Base-by-base conservation (phyloP, 345 rosid genomes). In the Euphorbia lathyris region DNA sequence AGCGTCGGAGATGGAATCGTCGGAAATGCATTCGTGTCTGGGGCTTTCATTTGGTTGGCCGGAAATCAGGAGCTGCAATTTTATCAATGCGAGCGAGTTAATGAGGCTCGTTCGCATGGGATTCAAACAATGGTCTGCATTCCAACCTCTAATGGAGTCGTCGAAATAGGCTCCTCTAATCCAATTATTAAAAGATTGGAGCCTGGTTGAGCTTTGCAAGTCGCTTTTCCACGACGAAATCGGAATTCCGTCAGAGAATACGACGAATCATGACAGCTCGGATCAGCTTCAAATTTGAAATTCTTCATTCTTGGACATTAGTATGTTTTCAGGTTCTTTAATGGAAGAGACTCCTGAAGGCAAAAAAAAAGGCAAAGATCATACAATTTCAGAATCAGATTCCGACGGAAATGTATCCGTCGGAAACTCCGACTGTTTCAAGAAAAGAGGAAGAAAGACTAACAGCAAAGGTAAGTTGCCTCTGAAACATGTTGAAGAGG, bases 401-500 rank as follows among this genome's bases (percentile, higher is more conserved):
- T 79, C 83, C 0, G 79, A 72, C 1, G 79, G 80, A 3, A 56
- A 63, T 56, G 68, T 79, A 10, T 42, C 63, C 25, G 51, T 32
- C 19, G 74, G 38, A 19, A 23, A 17, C 3, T 59, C 32, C 30
- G 65, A 3, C 1, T 30, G 65, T 66, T 2, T 66, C 17, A 79
- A 59, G 63, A 83, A 74, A 76, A 70, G 76, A 57, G 82, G 83
- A 9, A 75, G 84, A 58, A 85, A n/a, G n/a, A 0, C 71, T 68
- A 40, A 12, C 17, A 78, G 73, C 13, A 78, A 75, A 8, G 90
- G 88, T 32, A 22, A 22, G 4, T 72, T 78, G 32, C 80, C 81
- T 30, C 9, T 76, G 30, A 87, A 86, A 76, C 93, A 86, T 17
- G 95, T 93, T 0, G 97, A 93, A 72, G 90, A 93, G 0, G 98